A percentile compares a stretch with the other conserved stretches of the same genome.
These are phyloP conservation scores for Anthracocystis panici-leucophaei DNA, from an alignment of 1,284 basidiomycete genomes.

Conservation along the genomic window DNA sequence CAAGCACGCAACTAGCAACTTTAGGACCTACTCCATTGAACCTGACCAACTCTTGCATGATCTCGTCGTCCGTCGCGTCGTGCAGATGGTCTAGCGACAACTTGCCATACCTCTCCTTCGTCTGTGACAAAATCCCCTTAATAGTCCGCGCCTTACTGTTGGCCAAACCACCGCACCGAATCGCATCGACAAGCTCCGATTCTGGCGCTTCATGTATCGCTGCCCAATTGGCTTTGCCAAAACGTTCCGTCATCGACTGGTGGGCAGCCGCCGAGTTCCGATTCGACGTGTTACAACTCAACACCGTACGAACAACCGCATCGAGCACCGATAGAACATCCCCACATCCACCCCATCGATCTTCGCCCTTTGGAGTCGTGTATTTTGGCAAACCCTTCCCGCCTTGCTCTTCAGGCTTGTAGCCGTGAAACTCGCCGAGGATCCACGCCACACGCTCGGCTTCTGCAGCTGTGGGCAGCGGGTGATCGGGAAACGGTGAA, in stretches of 20 bases:
- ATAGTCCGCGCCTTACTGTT: constrained; percentile 81
- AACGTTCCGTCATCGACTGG: constrained; percentile 74
- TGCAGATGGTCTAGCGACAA: constrained; percentile 71
- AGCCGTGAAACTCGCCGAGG: constrained; percentile 59
- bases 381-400: constrained; percentile 44
- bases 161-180: constrained; percentile 79
- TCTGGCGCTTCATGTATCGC: constrained; percentile 75
- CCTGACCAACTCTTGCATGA: constrained; percentile 74
- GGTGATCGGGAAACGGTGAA: constrained; percentile 55
- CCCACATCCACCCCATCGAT: constrained; percentile 56
- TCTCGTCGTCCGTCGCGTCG: constrained; percentile 73
- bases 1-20: constrained; percentile 80
- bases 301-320: constrained; percentile 78
- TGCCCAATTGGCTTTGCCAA: constrained; percentile 76
- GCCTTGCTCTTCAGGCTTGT: constrained; percentile 46
- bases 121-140: constrained; percentile 49
- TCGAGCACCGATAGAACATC: constrained; percentile 74
- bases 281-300: constrained; percentile 80
- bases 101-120: constrained; percentile 40
- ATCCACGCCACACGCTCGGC: constrained; percentile 59
- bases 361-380: constrained; percentile 33
- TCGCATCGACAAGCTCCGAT: constrained; percentile 75
- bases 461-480: constrained; percentile 53
- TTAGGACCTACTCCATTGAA: constrained; percentile 79
- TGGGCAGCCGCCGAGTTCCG: constrained; percentile 78